phyloP scores from a whole-genome alignment of 2,329 filamentous ascomycete species.

The Diaporthe citrichinensis region DNA sequence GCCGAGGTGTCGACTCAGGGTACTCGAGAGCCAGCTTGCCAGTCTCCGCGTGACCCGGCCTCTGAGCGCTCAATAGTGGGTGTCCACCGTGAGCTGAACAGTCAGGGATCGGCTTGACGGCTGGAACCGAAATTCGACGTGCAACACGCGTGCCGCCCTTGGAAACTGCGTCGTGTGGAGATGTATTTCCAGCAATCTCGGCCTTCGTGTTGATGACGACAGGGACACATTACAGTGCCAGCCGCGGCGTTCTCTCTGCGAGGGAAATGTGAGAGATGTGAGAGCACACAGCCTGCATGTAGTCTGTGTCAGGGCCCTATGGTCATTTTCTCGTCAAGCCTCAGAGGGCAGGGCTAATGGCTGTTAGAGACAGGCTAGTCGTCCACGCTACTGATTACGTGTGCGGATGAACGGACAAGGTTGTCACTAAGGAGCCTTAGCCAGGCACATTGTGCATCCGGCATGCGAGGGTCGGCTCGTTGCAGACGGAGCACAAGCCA shows the following conservation, averaged over 20 bases:
- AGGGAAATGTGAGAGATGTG: neutral
- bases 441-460: slow-evolving; percentile 26
- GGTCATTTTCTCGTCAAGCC: neutral
- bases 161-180: slow-evolving; percentile 21
- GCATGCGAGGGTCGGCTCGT: slow-evolving; percentile 29
- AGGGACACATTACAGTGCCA: slow-evolving; percentile 20
- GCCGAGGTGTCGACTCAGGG: neutral
- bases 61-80: neutral
- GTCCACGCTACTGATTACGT: slow-evolving; percentile 13
- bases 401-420: neutral
- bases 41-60: slow-evolving; percentile 9
- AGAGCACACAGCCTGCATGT: neutral
- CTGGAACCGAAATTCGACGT: slow-evolving; percentile 32
- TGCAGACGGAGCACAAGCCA: slow-evolving; percentile 30
- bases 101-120: slow-evolving; percentile 26
- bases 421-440: slow-evolving; percentile 18
- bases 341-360: neutral
- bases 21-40: neutral
- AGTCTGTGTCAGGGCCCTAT: neutral
- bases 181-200: slow-evolving; percentile 35
- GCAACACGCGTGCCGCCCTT: slow-evolving; percentile 18
- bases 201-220: slow-evolving; percentile 35
- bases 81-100: slow-evolving; percentile 23
- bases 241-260: neutral
- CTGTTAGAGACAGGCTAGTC: neutral